phyloP scores from a whole-genome alignment of 208 protist genomes.

The Leishmania guyanensis region DNA sequence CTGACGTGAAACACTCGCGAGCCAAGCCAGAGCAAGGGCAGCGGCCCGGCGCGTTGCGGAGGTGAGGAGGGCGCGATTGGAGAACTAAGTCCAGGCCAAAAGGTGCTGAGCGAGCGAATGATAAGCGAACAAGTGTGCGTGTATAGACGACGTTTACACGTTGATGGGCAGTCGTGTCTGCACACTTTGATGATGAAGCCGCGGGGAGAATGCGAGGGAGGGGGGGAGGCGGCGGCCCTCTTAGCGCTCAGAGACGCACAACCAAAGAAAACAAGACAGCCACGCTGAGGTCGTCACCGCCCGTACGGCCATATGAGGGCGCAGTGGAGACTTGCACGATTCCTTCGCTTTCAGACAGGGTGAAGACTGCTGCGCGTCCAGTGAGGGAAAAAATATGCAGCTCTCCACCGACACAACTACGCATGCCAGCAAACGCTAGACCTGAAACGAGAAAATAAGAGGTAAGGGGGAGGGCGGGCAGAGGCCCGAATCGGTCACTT shows the following conservation, averaged over 20 bases:
- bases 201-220: not conserved
- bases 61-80: not conserved
- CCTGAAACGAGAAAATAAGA: not conserved
- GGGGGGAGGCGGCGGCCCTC: not conserved
- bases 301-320: not conserved
- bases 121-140: not conserved
- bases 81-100: not conserved
- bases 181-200: not conserved
- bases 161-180: not conserved
- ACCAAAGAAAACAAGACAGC: not conserved
- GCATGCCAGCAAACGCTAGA: not conserved
- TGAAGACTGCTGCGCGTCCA: not conserved
- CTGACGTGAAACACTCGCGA: not conserved
- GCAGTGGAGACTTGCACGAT: not conserved
- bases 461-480: not conserved
- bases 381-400: not conserved
- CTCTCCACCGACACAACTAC: not conserved
- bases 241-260: not conserved
- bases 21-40: not conserved
- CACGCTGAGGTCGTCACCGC: not conserved
- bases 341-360: not conserved
- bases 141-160: not conserved
- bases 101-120: not conserved
- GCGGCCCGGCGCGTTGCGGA: not conserved
- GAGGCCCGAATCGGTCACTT: not conserved